phyloP scores from a whole-genome alignment of 1,139 yeast species.

The Suhomyces panamericanus region DNA sequence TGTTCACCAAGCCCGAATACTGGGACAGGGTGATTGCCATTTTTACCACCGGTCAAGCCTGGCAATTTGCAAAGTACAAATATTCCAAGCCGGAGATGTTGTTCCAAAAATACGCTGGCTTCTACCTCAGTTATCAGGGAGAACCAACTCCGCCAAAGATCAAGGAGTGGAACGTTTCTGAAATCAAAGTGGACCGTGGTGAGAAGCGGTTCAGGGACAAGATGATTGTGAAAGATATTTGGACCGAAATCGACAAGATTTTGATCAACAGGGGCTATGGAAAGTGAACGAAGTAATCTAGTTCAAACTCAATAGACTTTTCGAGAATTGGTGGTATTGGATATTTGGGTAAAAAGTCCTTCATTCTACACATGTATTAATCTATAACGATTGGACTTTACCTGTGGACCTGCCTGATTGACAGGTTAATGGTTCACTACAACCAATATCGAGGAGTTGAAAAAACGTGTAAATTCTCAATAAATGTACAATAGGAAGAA shows the following conservation, averaged over 20 bases:
- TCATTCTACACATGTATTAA: slow-evolving; percentile 5
- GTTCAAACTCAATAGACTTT: neutral
- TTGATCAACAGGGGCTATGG: slow-evolving; percentile 51
- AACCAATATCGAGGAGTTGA: neutral
- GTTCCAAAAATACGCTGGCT: slow-evolving; percentile 85
- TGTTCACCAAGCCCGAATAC: slow-evolving; percentile 90
- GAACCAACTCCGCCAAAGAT: slow-evolving; percentile 78
- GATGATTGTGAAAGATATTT: slow-evolving; percentile 79
- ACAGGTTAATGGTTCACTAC: too few relatives aligned
- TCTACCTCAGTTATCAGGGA: slow-evolving; percentile 71
- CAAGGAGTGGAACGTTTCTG: slow-evolving; percentile 84
- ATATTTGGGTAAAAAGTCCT: too few relatives aligned
- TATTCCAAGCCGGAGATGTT: slow-evolving; percentile 77
- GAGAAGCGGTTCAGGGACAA: slow-evolving; percentile 84
- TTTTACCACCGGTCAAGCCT: slow-evolving; percentile 93
- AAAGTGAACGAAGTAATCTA: neutral
- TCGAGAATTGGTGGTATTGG: too few relatives aligned
- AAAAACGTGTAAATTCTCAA: neutral
- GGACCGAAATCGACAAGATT: slow-evolving; percentile 73
- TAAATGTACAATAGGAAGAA: neutral
- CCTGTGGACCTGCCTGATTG: too few relatives aligned
- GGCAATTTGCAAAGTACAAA: slow-evolving; percentile 92
- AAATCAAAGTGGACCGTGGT: slow-evolving; percentile 71
- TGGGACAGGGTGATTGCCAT: slow-evolving; percentile 97
- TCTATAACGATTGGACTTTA: neutral